Evolutionary conservation across 106 monocot genomes (phyloP), one percentile per base, ranked within the genome.

Genomic region (Allium sativum): DNA sequence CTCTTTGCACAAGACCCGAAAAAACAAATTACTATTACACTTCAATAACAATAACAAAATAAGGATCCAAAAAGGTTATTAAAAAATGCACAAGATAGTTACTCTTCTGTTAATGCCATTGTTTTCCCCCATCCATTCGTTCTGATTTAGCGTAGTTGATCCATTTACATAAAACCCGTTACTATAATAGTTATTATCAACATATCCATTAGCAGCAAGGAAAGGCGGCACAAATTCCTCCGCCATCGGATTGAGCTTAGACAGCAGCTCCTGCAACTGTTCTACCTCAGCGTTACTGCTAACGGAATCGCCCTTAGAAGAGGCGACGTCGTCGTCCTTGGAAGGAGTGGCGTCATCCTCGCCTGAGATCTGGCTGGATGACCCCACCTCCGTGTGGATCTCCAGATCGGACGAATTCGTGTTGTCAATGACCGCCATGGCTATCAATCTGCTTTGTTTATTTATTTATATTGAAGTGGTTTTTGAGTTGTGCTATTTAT

Each of bases 191-290:
- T 41, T 62, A 20, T 57, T 68, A 16, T 3, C 14, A 43, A 40
- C 69, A 54, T 15, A 44, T 44, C 20, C 21, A 48, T 67, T 47
- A 40, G 46, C 43, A 21, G 52, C 58, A 31, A 79, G 77, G 12
- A 86, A 94, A 16, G 87, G 81, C 20, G 94, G 94, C 41, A 88
- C 83, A 69, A 88, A 88, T 70, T 88, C 88, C 80, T 77, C 83
- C 47, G 88, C 88, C 88, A 88, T 88, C 15, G 88, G 88, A 50
- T 88, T 88, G 58, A 88, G 72, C 83, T 88, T 88, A 45, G 83
- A 83, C 11, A 88, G 72, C 47, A 88, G 74, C 63, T 88, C 83
- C 77, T 77, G 77, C 69, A 88, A 64, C 74, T 83, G 80, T 59
- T 69, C 73, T 65, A 88, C 80, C 45, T 83, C 83, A 45, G 58